A percentile compares a stretch with the other conserved stretches of the same genome.
phyloP scores from a whole-genome alignment of 768 basidiomycete species.

The Lactifluus subvellereus region DNA sequence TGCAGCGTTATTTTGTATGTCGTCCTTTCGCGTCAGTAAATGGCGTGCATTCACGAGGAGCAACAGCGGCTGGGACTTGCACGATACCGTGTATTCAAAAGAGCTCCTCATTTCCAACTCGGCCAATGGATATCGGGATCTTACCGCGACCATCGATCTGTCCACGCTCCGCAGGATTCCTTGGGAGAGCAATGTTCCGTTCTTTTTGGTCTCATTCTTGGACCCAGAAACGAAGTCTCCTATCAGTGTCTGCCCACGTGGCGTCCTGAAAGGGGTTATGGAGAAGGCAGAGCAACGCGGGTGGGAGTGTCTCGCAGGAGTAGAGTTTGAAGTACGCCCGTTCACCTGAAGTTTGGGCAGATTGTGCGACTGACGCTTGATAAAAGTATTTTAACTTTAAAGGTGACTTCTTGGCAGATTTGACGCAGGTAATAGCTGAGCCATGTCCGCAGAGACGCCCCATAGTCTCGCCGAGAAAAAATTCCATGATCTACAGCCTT shows the following conservation, averaged over 20 bases:
- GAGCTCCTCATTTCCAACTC: conserved; percentile 90
- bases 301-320: conserved; percentile 71
- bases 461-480: conserved; percentile 69
- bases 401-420: conserved; percentile 39
- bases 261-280: conserved; percentile 59
- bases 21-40: background rate
- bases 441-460: conserved; percentile 61
- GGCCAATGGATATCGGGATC: conserved; percentile 87
- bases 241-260: conserved; percentile 78
- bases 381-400: conserved; percentile 84
- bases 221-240: conserved; percentile 81
- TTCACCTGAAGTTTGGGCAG: background rate
- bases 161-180: conserved; percentile 83
- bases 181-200: conserved; percentile 88
- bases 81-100: conserved; percentile 75
- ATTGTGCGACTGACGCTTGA: background rate
- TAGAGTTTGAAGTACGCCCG: conserved; percentile 78
- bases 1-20: conserved; percentile 88
- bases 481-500: conserved; percentile 63
- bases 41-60: conserved; percentile 1
- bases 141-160: conserved; percentile 82
- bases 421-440: conserved; percentile 5
- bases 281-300: conserved; percentile 44
- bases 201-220: conserved; percentile 87
- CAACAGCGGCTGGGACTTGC: conserved; percentile 83